A percentile compares a stretch with the other conserved stretches of the same genome.
These are phyloP conservation scores for Cordyceps cicadae DNA, from an alignment of 2,329 filamentous ascomycete genomes.

Conservation along the genomic window DNA sequence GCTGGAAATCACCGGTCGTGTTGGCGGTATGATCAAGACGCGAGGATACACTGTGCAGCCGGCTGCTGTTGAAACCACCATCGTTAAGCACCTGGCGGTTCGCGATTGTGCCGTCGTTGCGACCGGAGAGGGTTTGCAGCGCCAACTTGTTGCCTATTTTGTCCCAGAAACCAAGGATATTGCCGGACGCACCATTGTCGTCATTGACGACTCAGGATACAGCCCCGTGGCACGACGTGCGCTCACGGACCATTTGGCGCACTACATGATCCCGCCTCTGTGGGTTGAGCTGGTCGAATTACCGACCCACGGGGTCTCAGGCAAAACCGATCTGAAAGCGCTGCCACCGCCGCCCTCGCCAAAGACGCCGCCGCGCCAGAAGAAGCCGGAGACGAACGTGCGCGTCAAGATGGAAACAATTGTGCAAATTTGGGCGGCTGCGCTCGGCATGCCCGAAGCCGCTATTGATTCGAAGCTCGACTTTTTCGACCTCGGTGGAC, in stretches of 20 bases:
- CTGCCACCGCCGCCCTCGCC: slow-evolving; percentile 57
- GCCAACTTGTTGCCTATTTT: slow-evolving; percentile 69
- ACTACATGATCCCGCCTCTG: slow-evolving; percentile 74
- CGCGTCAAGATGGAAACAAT: slow-evolving; percentile 60
- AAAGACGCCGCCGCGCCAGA: slow-evolving; percentile 31
- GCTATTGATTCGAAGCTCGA: slow-evolving; percentile 62
- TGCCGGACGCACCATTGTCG: slow-evolving; percentile 49
- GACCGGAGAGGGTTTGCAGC: slow-evolving; percentile 67
- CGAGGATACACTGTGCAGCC: slow-evolving; percentile 72
- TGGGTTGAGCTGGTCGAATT: slow-evolving; percentile 67
- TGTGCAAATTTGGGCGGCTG: slow-evolving; percentile 62
- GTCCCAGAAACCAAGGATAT: slow-evolving; percentile 56
- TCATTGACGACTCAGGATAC: slow-evolving; percentile 63
- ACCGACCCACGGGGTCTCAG: slow-evolving; percentile 70
- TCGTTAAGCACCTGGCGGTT: slow-evolving; percentile 61
- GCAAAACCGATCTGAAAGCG: slow-evolving; percentile 66
- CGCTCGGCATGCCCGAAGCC: slow-evolving; percentile 54
- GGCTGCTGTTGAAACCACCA: slow-evolving; percentile 65
- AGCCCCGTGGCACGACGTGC: slow-evolving; percentile 60
- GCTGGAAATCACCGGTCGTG: slow-evolving; percentile 67
- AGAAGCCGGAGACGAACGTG: slow-evolving; percentile 46
- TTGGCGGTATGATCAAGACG: slow-evolving; percentile 74
- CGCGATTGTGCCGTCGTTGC: slow-evolving; percentile 63
- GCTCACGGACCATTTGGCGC: slow-evolving; percentile 59
- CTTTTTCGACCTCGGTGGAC: slow-evolving; percentile 75